phyloP scores from a whole-genome alignment of 805 yeast genomes.

The Lachancea meyersii region DNA sequence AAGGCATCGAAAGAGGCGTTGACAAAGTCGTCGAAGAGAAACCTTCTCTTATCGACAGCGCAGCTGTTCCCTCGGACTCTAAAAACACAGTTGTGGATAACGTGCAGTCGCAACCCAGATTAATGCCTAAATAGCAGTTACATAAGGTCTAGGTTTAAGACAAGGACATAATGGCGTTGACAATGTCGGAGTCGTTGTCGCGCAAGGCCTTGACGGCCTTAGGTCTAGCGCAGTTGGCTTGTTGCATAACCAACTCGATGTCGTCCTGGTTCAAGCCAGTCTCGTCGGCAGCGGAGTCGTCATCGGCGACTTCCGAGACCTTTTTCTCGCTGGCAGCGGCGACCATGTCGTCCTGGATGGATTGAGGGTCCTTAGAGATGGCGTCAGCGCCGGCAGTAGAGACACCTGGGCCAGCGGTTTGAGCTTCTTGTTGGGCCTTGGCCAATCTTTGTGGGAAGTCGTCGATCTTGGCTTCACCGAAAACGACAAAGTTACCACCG shows the following conservation, averaged over 20 bases:
- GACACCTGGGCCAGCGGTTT: constrained; percentile 39
- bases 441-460: constrained; percentile 85
- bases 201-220: constrained; percentile 89
- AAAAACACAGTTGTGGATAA: not conserved
- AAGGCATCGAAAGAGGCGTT: too few relatives aligned
- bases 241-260: constrained; percentile 81
- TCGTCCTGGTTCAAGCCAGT: constrained; percentile 78
- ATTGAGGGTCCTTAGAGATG: constrained; percentile 58
- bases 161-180: constrained; percentile 89
- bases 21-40: too few relatives aligned
- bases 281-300: constrained; percentile 68
- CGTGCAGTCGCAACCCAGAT: not conserved
- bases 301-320: constrained; percentile 31
- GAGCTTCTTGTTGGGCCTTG: constrained; percentile 65
- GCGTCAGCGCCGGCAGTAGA: constrained; percentile 42
- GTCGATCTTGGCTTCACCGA: constrained; percentile 97
- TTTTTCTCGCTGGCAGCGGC: constrained; percentile 43
- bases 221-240: constrained; percentile 80
- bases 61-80: too few relatives aligned
- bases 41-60: too few relatives aligned
- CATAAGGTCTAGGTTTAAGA: constrained; percentile 21
- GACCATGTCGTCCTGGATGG: constrained; percentile 77
- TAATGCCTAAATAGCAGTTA: constrained; percentile 1
- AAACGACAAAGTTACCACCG: constrained; percentile 88
- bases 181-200: constrained; percentile 87